Percentiles rank a stretch among this genome's conserved stretches.
Evolutionary conservation across 768 basidiomycete species (phyloP).

Genomic region (Lactarius deliciosus): DNA sequence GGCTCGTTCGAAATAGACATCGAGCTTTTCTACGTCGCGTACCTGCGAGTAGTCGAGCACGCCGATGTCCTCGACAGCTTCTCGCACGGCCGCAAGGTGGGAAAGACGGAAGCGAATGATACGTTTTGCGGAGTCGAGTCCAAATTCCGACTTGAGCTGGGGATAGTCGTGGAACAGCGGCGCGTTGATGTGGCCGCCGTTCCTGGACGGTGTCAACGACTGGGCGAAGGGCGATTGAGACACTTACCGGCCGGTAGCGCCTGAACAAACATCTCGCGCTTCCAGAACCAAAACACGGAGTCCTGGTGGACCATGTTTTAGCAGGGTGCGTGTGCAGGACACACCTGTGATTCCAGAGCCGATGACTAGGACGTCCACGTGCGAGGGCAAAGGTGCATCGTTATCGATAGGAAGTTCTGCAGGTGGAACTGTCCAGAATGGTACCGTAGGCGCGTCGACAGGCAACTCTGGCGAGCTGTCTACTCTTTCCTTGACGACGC

Average conservation of each 20-base stretch:
- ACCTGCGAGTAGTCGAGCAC: conserved; percentile 55
- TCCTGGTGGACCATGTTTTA: conserved; percentile 38
- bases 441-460: conserved; percentile 48
- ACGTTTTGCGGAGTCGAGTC: conserved; percentile 46
- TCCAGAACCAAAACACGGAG: conserved; percentile 71
- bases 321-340: conserved; percentile 53
- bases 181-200: conserved; percentile 69
- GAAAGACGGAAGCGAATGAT: conserved; percentile 62
- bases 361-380: conserved; percentile 69
- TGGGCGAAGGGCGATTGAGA: not conserved
- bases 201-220: conserved; percentile 40
- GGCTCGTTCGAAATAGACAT: conserved; percentile 49
- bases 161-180: conserved; percentile 59
- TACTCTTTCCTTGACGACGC: conserved; percentile 34
- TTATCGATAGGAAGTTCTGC: conserved; percentile 43
- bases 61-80: conserved; percentile 53
- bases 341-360: conserved; percentile 80
- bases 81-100: conserved; percentile 51
- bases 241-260: conserved; percentile 68
- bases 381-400: conserved; percentile 38
- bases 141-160: conserved; percentile 46
- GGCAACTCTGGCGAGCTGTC: conserved; percentile 54
- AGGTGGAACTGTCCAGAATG: conserved; percentile 65
- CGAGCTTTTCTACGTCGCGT: conserved; percentile 56
- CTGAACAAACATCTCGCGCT: conserved; percentile 73